Evolutionary conservation across 1,139 yeast species (phyloP).

Genomic region (Suhomyces bribrorum): DNA sequence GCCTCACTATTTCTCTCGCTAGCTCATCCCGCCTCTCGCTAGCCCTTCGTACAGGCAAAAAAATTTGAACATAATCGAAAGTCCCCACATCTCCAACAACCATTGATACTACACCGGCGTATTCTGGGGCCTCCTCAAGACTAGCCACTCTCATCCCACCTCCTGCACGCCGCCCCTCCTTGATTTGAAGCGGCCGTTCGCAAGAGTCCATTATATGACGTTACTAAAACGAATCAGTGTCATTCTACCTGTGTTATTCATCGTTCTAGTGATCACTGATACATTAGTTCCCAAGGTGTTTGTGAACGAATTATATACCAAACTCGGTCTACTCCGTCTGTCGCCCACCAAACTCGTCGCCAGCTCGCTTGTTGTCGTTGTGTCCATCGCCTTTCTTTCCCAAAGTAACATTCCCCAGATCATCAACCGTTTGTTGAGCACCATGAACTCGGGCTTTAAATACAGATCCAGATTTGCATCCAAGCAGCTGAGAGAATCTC

Average conservation of each 20-base stretch:
- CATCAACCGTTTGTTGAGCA: slow-evolving; percentile 8
- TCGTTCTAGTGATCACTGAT: background rate
- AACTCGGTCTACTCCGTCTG: slow-evolving; percentile 2
- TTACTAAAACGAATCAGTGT: slow-evolving; percentile 2
- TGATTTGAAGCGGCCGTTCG: no score
- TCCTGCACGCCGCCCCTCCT: no score
- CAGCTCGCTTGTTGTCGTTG: slow-evolving; percentile 12
- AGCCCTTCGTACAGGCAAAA: no score
- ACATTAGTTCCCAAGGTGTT: slow-evolving; percentile 4
- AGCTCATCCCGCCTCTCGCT: no score
- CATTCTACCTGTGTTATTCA: slow-evolving; percentile 1
- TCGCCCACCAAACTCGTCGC: slow-evolving; percentile 4
- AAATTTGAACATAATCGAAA: no score
- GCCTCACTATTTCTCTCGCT: no score
- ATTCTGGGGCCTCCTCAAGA: no score
- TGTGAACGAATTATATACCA: slow-evolving; percentile 1
- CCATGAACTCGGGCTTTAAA: slow-evolving; percentile 16
- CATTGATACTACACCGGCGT: no score
- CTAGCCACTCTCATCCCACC: no score
- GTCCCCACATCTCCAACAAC: no score
- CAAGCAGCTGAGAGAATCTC: slow-evolving; percentile 27
- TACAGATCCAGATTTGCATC: slow-evolving; percentile 14
- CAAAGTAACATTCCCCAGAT: slow-evolving; percentile 8
- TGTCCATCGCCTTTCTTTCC: slow-evolving; percentile 6
- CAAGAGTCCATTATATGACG: slow-evolving; percentile 4